Base-by-base conservation (phyloP, 2,329 filamentous ascomycete genomes). In the Clonostachys solani region DNA sequence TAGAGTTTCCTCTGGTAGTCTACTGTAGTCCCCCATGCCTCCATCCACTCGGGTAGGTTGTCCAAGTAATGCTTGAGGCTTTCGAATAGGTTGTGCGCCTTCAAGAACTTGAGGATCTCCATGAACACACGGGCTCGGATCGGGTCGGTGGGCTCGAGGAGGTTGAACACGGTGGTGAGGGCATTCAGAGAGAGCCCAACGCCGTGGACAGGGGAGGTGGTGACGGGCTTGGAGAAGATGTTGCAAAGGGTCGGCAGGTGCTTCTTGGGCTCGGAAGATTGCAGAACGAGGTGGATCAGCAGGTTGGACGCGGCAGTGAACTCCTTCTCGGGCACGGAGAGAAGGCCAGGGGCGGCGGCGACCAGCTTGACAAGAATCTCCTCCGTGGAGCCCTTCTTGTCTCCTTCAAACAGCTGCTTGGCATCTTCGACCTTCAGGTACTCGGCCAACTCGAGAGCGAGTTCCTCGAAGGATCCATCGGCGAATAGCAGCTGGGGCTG, bases 281-380 rank as follows among this genome's bases (percentile, higher is more conserved):
- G 89, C 60, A 90, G 80, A 56, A 95, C 83, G 50, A 99, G 85
- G 75, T 96, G 89, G 63, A 97, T 86, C 67, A 99, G 86, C 58
- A 97, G 86, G 74, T 99, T 97, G 75, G 96, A 96, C 51, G 92
- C 90, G 50, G 92, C 87, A 51, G 90, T 92, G 67, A 96, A 94
- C 71, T 97, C 92, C 80, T 94, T 95, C 79, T 99, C 94, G 49
- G 92, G 89, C 47, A 91, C 89, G 53, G 81, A 80, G 71, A 92
- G 95, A 64, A 99, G 77, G 44, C 80, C 80, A 46, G 80, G 71
- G 46, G 89, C 90, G 49, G 88, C 87, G 56, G 85, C 83, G 51
- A 97, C 89, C 55, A 99, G 78, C 78, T 91, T 92, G 76, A 92
- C 87, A 49, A 99, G 80, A 42, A 89, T 84, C 56, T 95, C 91